Percentiles rank a stretch among this genome's conserved stretches.
These are phyloP conservation scores for Eudorina sp. DNA, from an alignment of 139 green algal genomes.

Conservation along the genomic window DNA sequence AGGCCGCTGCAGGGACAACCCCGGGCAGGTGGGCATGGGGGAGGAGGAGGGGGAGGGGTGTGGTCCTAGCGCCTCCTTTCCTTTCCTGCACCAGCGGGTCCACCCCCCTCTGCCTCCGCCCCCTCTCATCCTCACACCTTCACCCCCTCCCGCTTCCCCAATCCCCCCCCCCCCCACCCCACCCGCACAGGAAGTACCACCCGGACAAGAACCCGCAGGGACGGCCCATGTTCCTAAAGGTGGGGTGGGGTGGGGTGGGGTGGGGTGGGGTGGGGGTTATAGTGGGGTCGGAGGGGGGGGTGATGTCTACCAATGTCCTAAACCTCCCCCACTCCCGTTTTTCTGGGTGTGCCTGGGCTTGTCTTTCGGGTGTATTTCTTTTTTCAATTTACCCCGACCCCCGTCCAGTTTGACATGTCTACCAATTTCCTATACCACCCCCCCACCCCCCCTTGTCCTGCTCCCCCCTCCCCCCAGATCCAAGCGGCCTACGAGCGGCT, in stretches of 20 bases:
- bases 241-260: background rate
- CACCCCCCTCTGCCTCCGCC: background rate
- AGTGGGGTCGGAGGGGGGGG: too few species aligned
- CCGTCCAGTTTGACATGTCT: too few species aligned
- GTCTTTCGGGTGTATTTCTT: too few species aligned
- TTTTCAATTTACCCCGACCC: too few species aligned
- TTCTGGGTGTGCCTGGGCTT: too few species aligned
- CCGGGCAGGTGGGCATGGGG: too few species aligned
- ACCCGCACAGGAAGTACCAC: constrained; percentile 82
- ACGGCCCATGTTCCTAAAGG: constrained; percentile 82
- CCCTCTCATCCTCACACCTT: background rate
- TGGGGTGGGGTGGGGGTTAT: background rate
- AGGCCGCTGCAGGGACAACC: too few species aligned
- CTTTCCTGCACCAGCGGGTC: too few species aligned
- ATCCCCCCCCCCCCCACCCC: background rate
- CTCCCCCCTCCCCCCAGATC: constrained; percentile 50
- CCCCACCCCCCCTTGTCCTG: too few species aligned
- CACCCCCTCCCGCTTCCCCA: background rate
- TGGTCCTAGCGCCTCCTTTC: too few species aligned
- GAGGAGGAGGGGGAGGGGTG: too few species aligned
- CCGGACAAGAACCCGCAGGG: constrained; percentile 96
- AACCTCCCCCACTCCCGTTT: background rate
- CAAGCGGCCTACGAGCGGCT: constrained; percentile 93
- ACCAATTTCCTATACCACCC: too few species aligned
- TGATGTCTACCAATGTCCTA: background rate